Evolutionary conservation across 352 stramenopile genomes (phyloP).

Genomic region (Ochromonadaceae sp.): DNA sequence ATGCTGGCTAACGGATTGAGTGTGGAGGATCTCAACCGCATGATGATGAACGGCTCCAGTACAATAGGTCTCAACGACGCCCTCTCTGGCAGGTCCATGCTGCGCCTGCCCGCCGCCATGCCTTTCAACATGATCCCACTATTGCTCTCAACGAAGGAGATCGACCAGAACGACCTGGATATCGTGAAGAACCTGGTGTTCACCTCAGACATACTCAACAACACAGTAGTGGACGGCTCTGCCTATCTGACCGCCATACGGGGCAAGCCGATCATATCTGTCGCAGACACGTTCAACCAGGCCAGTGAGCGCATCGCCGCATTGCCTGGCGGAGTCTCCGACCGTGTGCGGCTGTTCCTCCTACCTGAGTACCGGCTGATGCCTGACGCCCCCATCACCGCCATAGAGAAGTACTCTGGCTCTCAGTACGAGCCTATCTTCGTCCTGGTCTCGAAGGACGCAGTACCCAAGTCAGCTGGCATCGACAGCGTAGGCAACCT

Average conservation of each 20-base stretch:
- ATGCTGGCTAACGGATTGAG: no score
- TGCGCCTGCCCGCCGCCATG: no score
- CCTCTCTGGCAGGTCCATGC: no score
- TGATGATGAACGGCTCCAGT: no score
- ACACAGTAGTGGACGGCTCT: neutral
- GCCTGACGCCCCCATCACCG: no score
- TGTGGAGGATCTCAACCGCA: no score
- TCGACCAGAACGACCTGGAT: neutral
- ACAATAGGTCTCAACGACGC: no score
- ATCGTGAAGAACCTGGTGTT: neutral
- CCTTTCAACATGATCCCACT: no score
- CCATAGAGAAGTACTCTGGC: conserved; percentile 2
- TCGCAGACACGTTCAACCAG: neutral
- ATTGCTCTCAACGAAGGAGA: neutral
- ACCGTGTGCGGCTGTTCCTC: neutral
- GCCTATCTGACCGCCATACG: neutral
- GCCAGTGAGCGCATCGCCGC: neutral
- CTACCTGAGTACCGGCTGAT: conserved; percentile 4
- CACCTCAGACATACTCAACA: no score
- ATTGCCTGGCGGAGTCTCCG: neutral
- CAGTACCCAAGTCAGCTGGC: neutral
- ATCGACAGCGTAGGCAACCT: conserved; percentile 17
- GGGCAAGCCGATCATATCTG: neutral
- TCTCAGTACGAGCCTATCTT: conserved; percentile 19
- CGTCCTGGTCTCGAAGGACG: conserved; percentile 25